Evolutionary conservation across 2,329 filamentous ascomycete species (phyloP).

Genomic region (Scytalidium sp.): DNA sequence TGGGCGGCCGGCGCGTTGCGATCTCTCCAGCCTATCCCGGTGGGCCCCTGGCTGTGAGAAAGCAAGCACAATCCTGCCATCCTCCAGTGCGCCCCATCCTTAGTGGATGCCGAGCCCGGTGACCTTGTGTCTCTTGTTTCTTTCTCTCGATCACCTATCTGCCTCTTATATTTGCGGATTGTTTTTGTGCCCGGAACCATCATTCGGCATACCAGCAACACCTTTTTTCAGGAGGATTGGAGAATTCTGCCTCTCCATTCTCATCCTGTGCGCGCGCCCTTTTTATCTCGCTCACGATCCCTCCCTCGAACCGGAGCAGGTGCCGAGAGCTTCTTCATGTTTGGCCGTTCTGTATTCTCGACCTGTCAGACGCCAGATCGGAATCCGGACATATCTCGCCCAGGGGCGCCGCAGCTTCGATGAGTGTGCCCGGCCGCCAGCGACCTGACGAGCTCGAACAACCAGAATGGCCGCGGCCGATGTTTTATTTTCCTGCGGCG

Average conservation of each 20-base stretch:
- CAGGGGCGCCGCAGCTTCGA: conserved; percentile 25
- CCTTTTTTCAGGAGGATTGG: too few species aligned
- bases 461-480: conserved; percentile 42
- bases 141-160: too few species aligned
- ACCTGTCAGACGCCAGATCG: not conserved
- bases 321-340: not conserved
- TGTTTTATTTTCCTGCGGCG: conserved; percentile 36
- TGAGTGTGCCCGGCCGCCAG: conserved; percentile 27
- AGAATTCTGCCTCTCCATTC: too few species aligned
- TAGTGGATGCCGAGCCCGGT: not conserved
- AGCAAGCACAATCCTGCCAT: not conserved
- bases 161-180: too few species aligned
- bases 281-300: too few species aligned
- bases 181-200: too few species aligned
- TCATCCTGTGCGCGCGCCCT: too few species aligned
- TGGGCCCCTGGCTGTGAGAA: not conserved
- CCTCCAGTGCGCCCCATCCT: not conserved
- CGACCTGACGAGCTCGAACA: conserved; percentile 27
- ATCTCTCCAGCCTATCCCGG: not conserved
- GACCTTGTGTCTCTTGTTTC: not conserved
- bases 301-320: not conserved
- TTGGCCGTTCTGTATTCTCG: too few species aligned
- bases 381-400: not conserved
- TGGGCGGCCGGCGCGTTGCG: not conserved
- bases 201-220: too few species aligned